phyloP scores from a whole-genome alignment of 768 basidiomycete species.

The Auricularia cornea region DNA sequence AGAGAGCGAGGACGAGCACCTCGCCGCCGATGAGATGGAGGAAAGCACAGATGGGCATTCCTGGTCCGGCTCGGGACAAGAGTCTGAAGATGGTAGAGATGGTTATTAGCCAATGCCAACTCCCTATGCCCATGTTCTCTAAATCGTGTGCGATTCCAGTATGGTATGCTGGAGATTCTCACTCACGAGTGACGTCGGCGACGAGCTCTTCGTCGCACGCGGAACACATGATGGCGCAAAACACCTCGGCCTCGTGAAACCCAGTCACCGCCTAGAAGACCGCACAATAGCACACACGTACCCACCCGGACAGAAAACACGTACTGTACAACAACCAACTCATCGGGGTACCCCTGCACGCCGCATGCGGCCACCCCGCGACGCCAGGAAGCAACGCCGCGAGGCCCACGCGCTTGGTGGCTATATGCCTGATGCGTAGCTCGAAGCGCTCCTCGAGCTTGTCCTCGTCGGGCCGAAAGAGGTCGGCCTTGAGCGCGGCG shows the following conservation, averaged over 20 bases:
- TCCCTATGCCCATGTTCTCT: no score
- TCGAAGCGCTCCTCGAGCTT: slow-evolving; percentile 24
- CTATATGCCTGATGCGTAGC: neutral
- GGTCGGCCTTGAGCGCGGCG: slow-evolving; percentile 50
- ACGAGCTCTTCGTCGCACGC: slow-evolving; percentile 45
- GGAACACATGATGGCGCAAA: slow-evolving; percentile 67
- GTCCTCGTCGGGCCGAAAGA: slow-evolving; percentile 39
- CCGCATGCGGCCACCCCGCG: slow-evolving; percentile 66
- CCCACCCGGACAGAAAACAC: neutral
- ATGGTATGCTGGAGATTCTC: no score
- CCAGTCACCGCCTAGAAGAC: slow-evolving; percentile 50
- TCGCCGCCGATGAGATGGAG: no score
- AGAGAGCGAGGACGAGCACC: no score
- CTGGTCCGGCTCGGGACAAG: no score
- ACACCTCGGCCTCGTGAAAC: slow-evolving; percentile 52
- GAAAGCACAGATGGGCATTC: no score
- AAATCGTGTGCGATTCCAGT: no score
- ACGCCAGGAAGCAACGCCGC: slow-evolving; percentile 77
- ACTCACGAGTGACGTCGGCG: no score
- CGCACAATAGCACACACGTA: slow-evolving; percentile 2
- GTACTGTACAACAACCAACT: slow-evolving; percentile 61
- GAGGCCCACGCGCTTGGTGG: slow-evolving; percentile 42
- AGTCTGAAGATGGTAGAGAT: no score
- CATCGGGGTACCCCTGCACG: slow-evolving; percentile 67
- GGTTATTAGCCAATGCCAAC: no score